A percentile compares a stretch with the other conserved stretches of the same genome.
phyloP scores from a whole-genome alignment of 73 alveolate genomes.

The Tetrahymena elliotti region DNA sequence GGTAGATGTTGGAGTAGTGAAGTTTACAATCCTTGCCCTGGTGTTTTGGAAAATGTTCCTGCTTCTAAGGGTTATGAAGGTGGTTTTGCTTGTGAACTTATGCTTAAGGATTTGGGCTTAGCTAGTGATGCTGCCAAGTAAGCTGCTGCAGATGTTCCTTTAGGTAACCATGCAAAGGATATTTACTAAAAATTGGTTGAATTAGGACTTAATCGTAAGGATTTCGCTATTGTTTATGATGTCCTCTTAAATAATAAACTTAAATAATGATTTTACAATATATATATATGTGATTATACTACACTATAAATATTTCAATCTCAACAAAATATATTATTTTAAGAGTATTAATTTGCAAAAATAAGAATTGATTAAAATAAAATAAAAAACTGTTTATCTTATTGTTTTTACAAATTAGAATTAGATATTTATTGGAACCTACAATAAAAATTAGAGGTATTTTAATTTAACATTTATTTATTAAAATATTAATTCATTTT shows the following conservation, averaged over 20 bases:
- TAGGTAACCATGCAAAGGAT: slow-evolving; percentile 12
- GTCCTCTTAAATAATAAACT: background rate
- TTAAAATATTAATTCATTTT: no score
- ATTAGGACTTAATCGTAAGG: background rate
- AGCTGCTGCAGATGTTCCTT: slow-evolving; percentile 2
- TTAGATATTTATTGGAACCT: no score
- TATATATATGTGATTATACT: background rate
- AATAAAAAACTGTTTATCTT: no score
- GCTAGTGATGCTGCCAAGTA: slow-evolving; percentile 54
- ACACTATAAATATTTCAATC: background rate
- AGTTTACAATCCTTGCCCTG: slow-evolving; percentile 73
- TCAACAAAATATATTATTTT: no score
- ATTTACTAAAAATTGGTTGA: slow-evolving; percentile 18
- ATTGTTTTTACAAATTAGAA: no score
- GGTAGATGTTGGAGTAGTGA: slow-evolving; percentile 68
- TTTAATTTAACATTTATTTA: no score
- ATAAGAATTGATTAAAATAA: no score
- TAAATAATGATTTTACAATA: background rate
- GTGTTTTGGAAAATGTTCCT: slow-evolving; percentile 63
- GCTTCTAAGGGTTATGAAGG: slow-evolving; percentile 55
- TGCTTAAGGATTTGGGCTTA: slow-evolving; percentile 58
- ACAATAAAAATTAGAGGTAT: no score
- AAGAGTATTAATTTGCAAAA: no score
- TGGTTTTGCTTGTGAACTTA: slow-evolving; percentile 58
- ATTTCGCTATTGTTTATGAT: background rate